These are phyloP conservation scores for Pleoardoris graminearum DNA, from an alignment of 2,329 filamentous ascomycete genomes.

Conservation along the genomic window DNA sequence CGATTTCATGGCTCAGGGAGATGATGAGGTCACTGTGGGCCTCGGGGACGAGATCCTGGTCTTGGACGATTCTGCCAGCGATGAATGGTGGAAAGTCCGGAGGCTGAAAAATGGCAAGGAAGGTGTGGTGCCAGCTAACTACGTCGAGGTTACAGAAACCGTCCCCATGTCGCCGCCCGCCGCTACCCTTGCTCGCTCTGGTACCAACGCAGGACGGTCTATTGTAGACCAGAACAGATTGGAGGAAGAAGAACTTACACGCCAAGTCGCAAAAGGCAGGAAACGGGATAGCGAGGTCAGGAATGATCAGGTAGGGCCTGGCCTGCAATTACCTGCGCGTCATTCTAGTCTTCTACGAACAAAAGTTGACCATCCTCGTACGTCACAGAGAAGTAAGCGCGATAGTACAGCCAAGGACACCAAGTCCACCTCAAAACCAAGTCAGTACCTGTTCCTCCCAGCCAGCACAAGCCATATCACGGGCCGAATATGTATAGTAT, in stretches of 20 bases:
- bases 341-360: slow-evolving; percentile 74
- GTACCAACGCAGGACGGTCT: slow-evolving; percentile 64
- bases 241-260: slow-evolving; percentile 83
- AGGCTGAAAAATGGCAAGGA: slow-evolving; percentile 90
- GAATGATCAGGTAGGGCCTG: slow-evolving; percentile 74
- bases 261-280: slow-evolving; percentile 70
- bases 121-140: slow-evolving; percentile 95
- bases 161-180: slow-evolving; percentile 57
- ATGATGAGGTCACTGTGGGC: slow-evolving; percentile 92
- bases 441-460: no score
- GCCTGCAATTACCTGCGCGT: slow-evolving; percentile 74
- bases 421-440: slow-evolving; percentile 67
- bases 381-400: slow-evolving; percentile 71
- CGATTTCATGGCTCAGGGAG: slow-evolving; percentile 94
- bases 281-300: slow-evolving; percentile 60
- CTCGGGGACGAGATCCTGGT: slow-evolving; percentile 89
- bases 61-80: slow-evolving; percentile 86
- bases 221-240: slow-evolving; percentile 74
- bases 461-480: no score
- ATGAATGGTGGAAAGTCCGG: slow-evolving; percentile 98
- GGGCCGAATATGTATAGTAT: neutral
- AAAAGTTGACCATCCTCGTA: slow-evolving; percentile 68
- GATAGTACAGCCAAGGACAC: slow-evolving; percentile 64
- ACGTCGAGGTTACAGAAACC: slow-evolving; percentile 82
- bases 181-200: slow-evolving; percentile 53